Conservation (phyloP, 2,329 filamentous ascomycete species). For the Sarocladiaceae sp. region DNA sequence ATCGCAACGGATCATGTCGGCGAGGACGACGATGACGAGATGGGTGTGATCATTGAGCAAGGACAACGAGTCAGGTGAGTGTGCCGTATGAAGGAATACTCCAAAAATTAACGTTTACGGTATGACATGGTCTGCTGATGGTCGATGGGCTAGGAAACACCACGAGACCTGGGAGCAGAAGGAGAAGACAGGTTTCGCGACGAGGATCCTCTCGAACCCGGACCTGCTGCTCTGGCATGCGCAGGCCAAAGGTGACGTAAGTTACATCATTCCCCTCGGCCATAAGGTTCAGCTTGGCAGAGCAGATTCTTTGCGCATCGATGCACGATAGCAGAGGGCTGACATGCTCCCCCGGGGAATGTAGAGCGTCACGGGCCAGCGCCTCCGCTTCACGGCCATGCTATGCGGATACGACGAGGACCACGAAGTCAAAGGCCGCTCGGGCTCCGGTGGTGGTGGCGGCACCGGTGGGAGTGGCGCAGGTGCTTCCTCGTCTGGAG, state of each 20-base stretch:
- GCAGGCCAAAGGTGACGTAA: slow-evolving; percentile 46
- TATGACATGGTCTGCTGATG: too few relatives aligned
- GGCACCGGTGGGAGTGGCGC: too few relatives aligned
- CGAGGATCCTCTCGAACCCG: slow-evolving; percentile 48
- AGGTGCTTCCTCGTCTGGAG: too few relatives aligned
- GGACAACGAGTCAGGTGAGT: neutral
- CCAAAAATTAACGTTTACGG: too few relatives aligned
- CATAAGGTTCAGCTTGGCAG: too few relatives aligned
- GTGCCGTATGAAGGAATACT: neutral
- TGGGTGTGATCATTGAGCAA: neutral
- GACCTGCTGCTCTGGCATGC: slow-evolving; percentile 56
- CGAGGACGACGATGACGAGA: slow-evolving; percentile 20
- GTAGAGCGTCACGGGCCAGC: slow-evolving; percentile 50
- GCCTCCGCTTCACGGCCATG: slow-evolving; percentile 49
- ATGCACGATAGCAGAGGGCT: too few relatives aligned
- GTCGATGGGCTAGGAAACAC: slow-evolving; percentile 1
- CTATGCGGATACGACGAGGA: slow-evolving; percentile 33
- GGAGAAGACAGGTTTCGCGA: slow-evolving; percentile 43
- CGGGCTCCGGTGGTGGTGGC: too few relatives aligned
- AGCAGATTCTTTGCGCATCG: too few relatives aligned
- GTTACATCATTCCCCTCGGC: slow-evolving; percentile 20
- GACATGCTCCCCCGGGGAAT: too few relatives aligned
- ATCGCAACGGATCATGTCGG: neutral
- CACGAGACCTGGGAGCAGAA: slow-evolving; percentile 33
- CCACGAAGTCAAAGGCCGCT: neutral